These are phyloP conservation scores for Komagataella ulmi DNA, from an alignment of 805 yeast genomes.

Conservation along the genomic window DNA sequence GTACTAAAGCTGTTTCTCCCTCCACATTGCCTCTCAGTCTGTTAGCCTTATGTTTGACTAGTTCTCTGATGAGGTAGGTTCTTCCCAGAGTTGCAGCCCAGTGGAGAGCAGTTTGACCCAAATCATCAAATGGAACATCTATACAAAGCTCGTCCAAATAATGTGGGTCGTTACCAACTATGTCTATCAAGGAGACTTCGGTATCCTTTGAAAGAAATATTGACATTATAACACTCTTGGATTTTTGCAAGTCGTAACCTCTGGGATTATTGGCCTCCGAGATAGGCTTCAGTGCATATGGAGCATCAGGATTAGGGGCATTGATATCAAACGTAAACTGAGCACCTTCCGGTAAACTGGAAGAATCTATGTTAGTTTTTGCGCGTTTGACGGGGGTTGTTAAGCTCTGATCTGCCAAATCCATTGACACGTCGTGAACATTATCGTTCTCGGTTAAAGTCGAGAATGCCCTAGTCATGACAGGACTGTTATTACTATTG, in stretches of 20 bases:
- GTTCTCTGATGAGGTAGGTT: slow-evolving; percentile 49
- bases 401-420: slow-evolving; percentile 2
- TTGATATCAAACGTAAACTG: slow-evolving; percentile 22
- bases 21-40: slow-evolving; percentile 61
- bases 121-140: slow-evolving; percentile 83
- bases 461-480: slow-evolving; percentile 8
- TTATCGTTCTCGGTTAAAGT: slow-evolving; percentile 20
- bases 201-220: neutral
- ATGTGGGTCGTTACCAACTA: slow-evolving; percentile 14
- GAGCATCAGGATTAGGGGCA: slow-evolving; percentile 27
- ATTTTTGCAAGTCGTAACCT: slow-evolving; percentile 19
- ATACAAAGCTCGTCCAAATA: slow-evolving; percentile 33
- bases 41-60: slow-evolving; percentile 55
- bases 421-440: slow-evolving; percentile 4
- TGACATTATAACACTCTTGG: slow-evolving; percentile 10
- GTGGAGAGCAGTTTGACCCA: slow-evolving; percentile 88
- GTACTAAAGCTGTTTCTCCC: slow-evolving; percentile 81
- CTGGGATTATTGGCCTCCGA: slow-evolving; percentile 1
- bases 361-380: slow-evolving; percentile 12
- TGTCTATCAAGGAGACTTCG: slow-evolving; percentile 12
- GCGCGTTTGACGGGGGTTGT: slow-evolving; percentile 23
- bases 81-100: slow-evolving; percentile 93
- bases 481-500: neutral
- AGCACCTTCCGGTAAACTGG: slow-evolving; percentile 5
- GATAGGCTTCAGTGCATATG: slow-evolving; percentile 36